Base-by-base conservation (phyloP, 2,329 filamentous ascomycete genomes). In the Colletotrichum acutatum region DNA sequence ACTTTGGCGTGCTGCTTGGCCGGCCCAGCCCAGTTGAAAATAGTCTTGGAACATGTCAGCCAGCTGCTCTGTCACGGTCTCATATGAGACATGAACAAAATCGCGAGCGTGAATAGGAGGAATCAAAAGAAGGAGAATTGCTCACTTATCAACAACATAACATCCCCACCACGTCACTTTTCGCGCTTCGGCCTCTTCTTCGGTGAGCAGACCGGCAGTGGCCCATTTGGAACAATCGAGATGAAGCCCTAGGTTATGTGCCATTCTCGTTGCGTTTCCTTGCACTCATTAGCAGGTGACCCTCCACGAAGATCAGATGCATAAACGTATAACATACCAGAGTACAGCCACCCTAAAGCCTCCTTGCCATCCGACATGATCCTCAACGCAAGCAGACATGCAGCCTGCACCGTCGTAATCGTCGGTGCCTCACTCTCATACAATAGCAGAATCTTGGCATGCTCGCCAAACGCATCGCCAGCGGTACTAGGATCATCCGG, bases 231-330 rank as follows among this genome's bases (percentile, higher is more conserved):
- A 71, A 32, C 72, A 75, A 22, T 79, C 77, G 0, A 78, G 24
- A 9, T 79, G 71, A 9, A 79, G 72, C 3, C 78, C 78, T 0
- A 79, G 74, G 34, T 78, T 79, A 28, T 73, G 72, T 0, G 77
- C 77, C 77, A 79, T 79, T 11, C 78, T 73, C 1, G 76, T 76
- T 0, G 78, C 77, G 9, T 75, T 79, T 2, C 77, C 77, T 77
- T 12, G 30, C 4, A 2, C 3, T 52, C 12, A 26, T 32, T 1
- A 56, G 14, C 22, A 19, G 42, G 8, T 19, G 19, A 49, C n/a
- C 19, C 9, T 49, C 19, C 19, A 49, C 19, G 19, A 9, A 37
- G 16, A 42, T n/a, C 1, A 28, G 5, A 1, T 9, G 46, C 14
- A 6, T 16, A 26, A 58, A 11, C 14, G 14, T 9, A 22, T 2